Base-by-base conservation (phyloP, 345 rosid species). In the Anacardium occidentale region DNA sequence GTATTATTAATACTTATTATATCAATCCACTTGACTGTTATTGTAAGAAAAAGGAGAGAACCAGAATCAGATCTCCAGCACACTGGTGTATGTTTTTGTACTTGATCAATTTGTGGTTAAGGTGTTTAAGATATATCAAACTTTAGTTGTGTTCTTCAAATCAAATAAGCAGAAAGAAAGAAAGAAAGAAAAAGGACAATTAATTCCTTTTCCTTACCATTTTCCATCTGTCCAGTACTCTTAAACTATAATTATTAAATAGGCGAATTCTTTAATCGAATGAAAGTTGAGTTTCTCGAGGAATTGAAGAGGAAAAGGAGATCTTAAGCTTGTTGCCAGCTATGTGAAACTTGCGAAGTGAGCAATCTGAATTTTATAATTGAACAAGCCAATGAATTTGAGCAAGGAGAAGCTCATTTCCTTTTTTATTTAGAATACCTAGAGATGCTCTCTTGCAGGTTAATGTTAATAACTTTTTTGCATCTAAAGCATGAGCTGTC, bases 401-500 rank as follows among this genome's bases (percentile, higher is more conserved):
- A 3, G 51, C 8, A 7, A 56, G 54, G 24, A 40, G 72, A 42
- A 69, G 50, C 72, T 56, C 29, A 51, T 12, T 26, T 66, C 70
- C 70, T 45, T 51, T 15, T n/a, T 5, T 3, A 26, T 34, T 67
- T 20, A 66, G 45, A 55, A 15, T 37, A 37, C 15, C 51, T 22
- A 21, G 72, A 37, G 72, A 37, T 37, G 44, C 13, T 66, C 29
- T 51, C 44, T 6, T 37, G 42, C 56, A 9, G 24, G 17, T 52
- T 26, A n/a, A 53, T 67, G 26, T 18, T 53, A 48, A 47, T 52
- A 32, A 14, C 29, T 70, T 69, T 15, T 63, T 22, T 58, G 29
- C 20, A 57, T 69, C 64, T 44, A 57, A 58, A 58, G 73, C 55
- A 45, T 45, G 73, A 17, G 65, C 63, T 17, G 54, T 10, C 62